Evolutionary conservation across 2,329 filamentous ascomycete species (phyloP).

Genomic region (Diaporthe eres): DNA sequence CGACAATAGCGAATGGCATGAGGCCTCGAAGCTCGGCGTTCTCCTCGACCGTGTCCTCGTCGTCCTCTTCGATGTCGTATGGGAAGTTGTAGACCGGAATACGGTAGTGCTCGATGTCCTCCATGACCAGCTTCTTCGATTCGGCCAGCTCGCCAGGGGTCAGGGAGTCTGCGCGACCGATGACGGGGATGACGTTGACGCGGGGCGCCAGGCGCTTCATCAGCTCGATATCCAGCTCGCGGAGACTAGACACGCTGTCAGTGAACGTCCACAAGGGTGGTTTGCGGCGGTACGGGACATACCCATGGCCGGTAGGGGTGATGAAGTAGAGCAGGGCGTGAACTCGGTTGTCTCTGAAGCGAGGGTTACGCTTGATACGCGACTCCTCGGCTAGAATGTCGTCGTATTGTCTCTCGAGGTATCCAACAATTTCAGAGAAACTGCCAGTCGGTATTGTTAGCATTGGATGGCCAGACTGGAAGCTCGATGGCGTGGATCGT

Average conservation of each 20-base stretch:
- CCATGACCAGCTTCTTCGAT: constrained; percentile 99
- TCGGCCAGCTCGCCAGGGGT: constrained; percentile 97
- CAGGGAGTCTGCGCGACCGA: constrained; percentile 97
- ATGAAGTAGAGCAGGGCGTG: constrained; percentile 99
- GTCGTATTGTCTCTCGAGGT: constrained; percentile 99
- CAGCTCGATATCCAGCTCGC: constrained; percentile 98
- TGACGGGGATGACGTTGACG: constrained; percentile 98
- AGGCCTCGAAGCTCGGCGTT: constrained; percentile 97
- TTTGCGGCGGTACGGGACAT: constrained; percentile 52
- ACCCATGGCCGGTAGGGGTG: constrained; percentile 96
- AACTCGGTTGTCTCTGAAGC: constrained; percentile 99
- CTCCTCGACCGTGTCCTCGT: constrained; percentile 99
- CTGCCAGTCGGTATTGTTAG: constrained; percentile 59
- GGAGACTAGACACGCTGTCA: constrained; percentile 74
- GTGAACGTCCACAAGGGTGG: not conserved
- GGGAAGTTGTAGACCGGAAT: constrained; percentile 99
- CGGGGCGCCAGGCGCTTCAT: constrained; percentile 99
- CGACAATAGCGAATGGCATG: constrained; percentile 99
- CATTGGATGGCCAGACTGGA: not conserved
- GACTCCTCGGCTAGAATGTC: constrained; percentile 99
- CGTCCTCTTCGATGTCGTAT: constrained; percentile 99
- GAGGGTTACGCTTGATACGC: constrained; percentile 99
- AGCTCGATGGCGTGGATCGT: constrained; percentile 48
- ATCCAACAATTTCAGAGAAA: constrained; percentile 97
- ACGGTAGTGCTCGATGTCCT: constrained; percentile 99